Evolutionary conservation across 768 basidiomycete genomes (phyloP), one percentile per base, ranked within the genome.

Genomic region (Tremella fuciformis): DNA sequence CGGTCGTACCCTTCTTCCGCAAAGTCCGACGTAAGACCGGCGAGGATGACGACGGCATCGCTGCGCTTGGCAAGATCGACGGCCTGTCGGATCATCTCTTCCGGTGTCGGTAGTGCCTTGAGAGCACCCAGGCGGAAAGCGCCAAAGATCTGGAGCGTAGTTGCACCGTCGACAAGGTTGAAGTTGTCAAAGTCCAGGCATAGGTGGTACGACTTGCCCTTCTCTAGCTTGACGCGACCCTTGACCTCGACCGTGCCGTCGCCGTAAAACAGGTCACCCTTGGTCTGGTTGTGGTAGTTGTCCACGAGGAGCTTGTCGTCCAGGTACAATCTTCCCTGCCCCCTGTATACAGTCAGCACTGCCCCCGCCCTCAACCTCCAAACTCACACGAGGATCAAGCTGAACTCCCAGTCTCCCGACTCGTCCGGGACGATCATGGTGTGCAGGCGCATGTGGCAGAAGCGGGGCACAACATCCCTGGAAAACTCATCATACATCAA

Each of bases 251-350:
- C 82, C 9, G 29, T 34, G 6, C 29, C 29, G 29, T 34, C 29
- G 11, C 29, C 29, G 29, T 34, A 34, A 11, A 34, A 34, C 11
- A 34, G 29, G 29, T 34, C 29, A 34, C 29, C 29, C 29, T 34
- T 34, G 6, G 29, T 34, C 29, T 34, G 29, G 11, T 34, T 34
- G 29, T 34, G 29, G 29, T 34, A 34, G 11, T 91, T 91, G 69
- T 89, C 87, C 54, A 91, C 84, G 39, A 87, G 80, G 21, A 88
- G 80, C 55, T 85, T 78, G 13, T 83, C 86, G 59, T 84, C 79
- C 29, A 88, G 71, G 75, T 80, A 87, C 2, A 88, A 77, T 71
- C 78, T 80, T 81, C 29, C 59, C 73, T 80, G 52, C 13, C 73
- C 74, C 29, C 29, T 34, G 29, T 34, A 11, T 4, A 34, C 11